Base-by-base conservation (phyloP, 148 eudicot species). In the Cornus kousa region DNA sequence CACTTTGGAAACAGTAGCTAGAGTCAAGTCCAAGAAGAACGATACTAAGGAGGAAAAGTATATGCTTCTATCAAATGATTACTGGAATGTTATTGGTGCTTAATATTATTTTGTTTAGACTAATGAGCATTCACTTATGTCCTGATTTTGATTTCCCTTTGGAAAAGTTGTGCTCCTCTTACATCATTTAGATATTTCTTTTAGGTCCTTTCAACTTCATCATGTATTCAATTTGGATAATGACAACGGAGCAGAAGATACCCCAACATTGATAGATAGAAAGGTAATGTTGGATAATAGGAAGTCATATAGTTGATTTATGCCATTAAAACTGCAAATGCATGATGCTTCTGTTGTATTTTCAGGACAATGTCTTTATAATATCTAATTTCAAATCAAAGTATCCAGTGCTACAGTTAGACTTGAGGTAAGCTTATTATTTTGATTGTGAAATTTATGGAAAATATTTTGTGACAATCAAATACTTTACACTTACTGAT, bases 21-120 rank as follows among this genome's bases (percentile, higher is more conserved):
- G 98, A 89, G 97, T 94, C 82, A 92, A 86, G 92, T 71, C 92
- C 40, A 94, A 94, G 93, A 94, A 92, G 86, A 94, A 94, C 84
- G 98, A 92, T 33, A 94, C 93, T n/a, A 94, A 94, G 67, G 97
- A 94, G 79, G 98, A 94, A 66, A 94, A 94, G 97, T 92, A 94
- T 75, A 88, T 83, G 40, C 35, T 70, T 67, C 43, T 65, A 64
- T 72, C n/a, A 17, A 73, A 35, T 68, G 48, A 74, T 39, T 22
- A 68, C 39, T 68, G 0, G 16, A 16, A 33, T 40, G 66, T 5
- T 39, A 6, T 65, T 65, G 2, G 14, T 76, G 74, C 24, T 75
- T 75, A 19, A 17, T 57, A 11, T 66, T 71, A 33, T 62, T 39
- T 68, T 75, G 50, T 68, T 55, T 3, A n/a, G 65, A 68, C 37